Evolutionary conservation across 371 early-diverging fungal genomes (phyloP), one percentile per base, ranked within the genome.

Genomic region (Nematocida sp.): DNA sequence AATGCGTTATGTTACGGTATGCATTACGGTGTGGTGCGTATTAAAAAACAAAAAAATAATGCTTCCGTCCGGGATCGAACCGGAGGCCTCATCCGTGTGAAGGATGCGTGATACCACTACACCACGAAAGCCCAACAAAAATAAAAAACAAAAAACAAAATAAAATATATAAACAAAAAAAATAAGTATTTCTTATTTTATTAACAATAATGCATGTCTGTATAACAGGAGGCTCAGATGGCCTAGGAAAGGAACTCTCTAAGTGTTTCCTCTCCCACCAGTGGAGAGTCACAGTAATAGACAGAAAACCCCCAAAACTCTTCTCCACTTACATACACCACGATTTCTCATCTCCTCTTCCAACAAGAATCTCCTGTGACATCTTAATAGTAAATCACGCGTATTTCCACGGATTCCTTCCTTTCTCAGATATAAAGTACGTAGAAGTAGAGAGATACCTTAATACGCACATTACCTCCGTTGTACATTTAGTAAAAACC

Each of bases 81-180:
- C 81, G 79, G 71, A 75, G 83, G 77, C 83, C 83, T 82, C 78
- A 66, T 63, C 83, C 83, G 83, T 82, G 83, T 82, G 81, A 82
- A 81, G 83, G 81, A 77, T 66, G 78, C 81, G 83, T 82, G 83
- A 82, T 82, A 81, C 83, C 83, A 78, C 83, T 82, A 82, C 83
- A 82, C 83, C 79, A 82, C 80, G 69, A 75, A 69, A 80, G 79
- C 82, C 56, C 50, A 61, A 11, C n/a, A 1, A 47, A n/a, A 59
- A 47, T 33, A 56, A 45, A 66, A 20, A 45, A 13, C 45, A 20
- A 45, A 13, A 13, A 13, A 45, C 45, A 45, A 45, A 13, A 45
- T 13, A 13, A 45, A 13, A 45, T 45, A 13, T 20, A 45, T 16
- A 54, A 53, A 53, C 7, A 23, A 7, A 13, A 53, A 5, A 33